phyloP scores from a whole-genome alignment of 108 stramenopile species.

The Stephanodiscus minutulus region DNA sequence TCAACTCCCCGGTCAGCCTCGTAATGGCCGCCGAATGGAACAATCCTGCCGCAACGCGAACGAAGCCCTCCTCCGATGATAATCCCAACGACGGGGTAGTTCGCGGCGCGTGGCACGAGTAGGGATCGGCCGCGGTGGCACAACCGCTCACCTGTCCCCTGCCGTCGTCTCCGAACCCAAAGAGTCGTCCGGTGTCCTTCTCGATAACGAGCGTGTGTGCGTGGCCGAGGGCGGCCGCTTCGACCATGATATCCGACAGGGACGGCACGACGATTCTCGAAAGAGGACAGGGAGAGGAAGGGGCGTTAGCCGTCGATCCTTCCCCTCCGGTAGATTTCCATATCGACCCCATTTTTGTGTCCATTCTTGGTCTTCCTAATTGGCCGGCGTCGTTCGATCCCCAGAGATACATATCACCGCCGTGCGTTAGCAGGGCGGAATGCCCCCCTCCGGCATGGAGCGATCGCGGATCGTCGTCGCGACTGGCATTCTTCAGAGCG shows the following conservation, averaged over 20 bases:
- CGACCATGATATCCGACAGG: slow-evolving; percentile 57
- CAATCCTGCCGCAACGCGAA: slow-evolving; percentile 70
- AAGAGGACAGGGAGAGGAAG: background rate
- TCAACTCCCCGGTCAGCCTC: slow-evolving; percentile 53
- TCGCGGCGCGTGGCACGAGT: slow-evolving; percentile 13
- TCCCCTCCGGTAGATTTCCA: background rate
- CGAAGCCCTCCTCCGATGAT: slow-evolving; percentile 39
- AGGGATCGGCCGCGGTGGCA: slow-evolving; percentile 17
- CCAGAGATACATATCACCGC: slow-evolving; percentile 75
- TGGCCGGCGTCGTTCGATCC: slow-evolving; percentile 85
- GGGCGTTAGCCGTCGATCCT: background rate
- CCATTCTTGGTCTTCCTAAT: slow-evolving; percentile 60
- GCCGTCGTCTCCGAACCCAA: slow-evolving; percentile 72
- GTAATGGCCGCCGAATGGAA: slow-evolving; percentile 84
- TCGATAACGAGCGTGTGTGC: slow-evolving; percentile 79
- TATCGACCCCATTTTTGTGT: background rate
- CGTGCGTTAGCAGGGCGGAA: slow-evolving; percentile 64
- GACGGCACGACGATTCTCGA: slow-evolving; percentile 24
- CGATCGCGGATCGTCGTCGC: slow-evolving; percentile 27
- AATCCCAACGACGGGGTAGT: slow-evolving; percentile 4
- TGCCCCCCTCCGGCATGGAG: slow-evolving; percentile 83
- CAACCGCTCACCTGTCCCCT: slow-evolving; percentile 60
- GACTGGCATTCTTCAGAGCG: background rate
- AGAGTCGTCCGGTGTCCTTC: slow-evolving; percentile 57
- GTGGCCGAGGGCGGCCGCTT: slow-evolving; percentile 64